These are phyloP conservation scores for Oryza rufipogon DNA, from an alignment of 176 grass and related monocot species.

Conservation along the genomic window DNA sequence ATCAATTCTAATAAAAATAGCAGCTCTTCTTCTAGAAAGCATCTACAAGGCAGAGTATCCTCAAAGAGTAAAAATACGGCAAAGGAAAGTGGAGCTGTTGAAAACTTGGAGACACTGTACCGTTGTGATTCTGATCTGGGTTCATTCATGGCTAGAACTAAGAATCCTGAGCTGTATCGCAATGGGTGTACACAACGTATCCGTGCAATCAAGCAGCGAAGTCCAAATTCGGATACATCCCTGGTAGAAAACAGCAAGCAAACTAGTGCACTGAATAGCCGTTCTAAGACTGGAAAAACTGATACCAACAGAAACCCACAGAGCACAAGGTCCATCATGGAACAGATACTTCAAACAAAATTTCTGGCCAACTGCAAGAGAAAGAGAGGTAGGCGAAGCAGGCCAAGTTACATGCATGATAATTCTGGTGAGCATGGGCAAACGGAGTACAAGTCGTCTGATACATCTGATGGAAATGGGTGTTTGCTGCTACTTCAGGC, in stretches of 20 bases:
- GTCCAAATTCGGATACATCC: constrained; percentile 36
- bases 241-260: constrained; percentile 47
- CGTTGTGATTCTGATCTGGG: constrained; percentile 46
- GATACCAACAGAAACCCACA: constrained; percentile 28
- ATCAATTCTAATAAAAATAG: constrained; percentile 32
- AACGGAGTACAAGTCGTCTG: constrained; percentile 51
- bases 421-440: constrained; percentile 45
- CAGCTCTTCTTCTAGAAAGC: constrained; percentile 27
- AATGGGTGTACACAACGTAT: constrained; percentile 84
- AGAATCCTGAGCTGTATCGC: constrained; percentile 68
- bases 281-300: constrained; percentile 28
- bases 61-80: constrained; percentile 41
- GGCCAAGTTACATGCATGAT: constrained; percentile 48
- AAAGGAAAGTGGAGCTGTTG: constrained; percentile 30
- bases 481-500: constrained; percentile 62
- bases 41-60: constrained; percentile 29
- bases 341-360: constrained; percentile 57
- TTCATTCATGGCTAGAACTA: constrained; percentile 60
- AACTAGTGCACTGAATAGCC: constrained; percentile 32
- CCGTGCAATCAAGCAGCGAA: constrained; percentile 67
- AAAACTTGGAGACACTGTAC: constrained; percentile 39
- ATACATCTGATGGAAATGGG: constrained; percentile 46
- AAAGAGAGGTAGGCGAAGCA: constrained; percentile 55
- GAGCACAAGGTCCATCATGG: constrained; percentile 41
- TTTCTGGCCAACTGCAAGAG: constrained; percentile 47